These are phyloP conservation scores for Paramecium octaurelia DNA, from an alignment of 73 alveolate genomes.

Conservation along the genomic window DNA sequence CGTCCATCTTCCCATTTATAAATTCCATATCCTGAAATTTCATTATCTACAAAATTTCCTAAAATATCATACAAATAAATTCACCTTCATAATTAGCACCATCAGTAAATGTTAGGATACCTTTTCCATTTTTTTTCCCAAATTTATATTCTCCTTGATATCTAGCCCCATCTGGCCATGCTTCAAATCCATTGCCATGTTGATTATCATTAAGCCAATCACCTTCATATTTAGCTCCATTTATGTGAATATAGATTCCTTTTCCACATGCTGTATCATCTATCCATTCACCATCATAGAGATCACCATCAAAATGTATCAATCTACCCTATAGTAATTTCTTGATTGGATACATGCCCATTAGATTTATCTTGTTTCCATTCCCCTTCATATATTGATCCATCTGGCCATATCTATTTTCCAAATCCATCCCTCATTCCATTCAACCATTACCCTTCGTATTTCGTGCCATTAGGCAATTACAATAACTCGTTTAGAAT, in stretches of 20 bases:
- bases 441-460: slow-evolving; percentile 69
- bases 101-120: slow-evolving; percentile 70
- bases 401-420: slow-evolving; percentile 69
- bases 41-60: slow-evolving; percentile 39
- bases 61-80: not conserved
- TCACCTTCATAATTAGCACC: slow-evolving; percentile 68
- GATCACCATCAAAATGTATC: slow-evolving; percentile 80
- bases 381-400: slow-evolving; percentile 48
- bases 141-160: slow-evolving; percentile 66
- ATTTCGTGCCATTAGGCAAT: slow-evolving; percentile 62
- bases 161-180: slow-evolving; percentile 71
- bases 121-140: slow-evolving; percentile 76
- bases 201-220: slow-evolving; percentile 73
- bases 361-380: slow-evolving; percentile 64
- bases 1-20: slow-evolving; percentile 50
- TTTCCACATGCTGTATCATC: slow-evolving; percentile 62
- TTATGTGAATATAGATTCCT: slow-evolving; percentile 58
- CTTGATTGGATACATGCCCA: slow-evolving; percentile 54
- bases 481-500: not conserved
- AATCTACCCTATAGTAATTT: slow-evolving; percentile 68
- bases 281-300: slow-evolving; percentile 74
- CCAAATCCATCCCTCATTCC: slow-evolving; percentile 73
- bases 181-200: slow-evolving; percentile 72
- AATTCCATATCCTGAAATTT: slow-evolving; percentile 31
- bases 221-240: slow-evolving; percentile 74